Base-by-base conservation (phyloP, 176 grass and related monocot species). In the Coix lacrymajobi region DNA sequence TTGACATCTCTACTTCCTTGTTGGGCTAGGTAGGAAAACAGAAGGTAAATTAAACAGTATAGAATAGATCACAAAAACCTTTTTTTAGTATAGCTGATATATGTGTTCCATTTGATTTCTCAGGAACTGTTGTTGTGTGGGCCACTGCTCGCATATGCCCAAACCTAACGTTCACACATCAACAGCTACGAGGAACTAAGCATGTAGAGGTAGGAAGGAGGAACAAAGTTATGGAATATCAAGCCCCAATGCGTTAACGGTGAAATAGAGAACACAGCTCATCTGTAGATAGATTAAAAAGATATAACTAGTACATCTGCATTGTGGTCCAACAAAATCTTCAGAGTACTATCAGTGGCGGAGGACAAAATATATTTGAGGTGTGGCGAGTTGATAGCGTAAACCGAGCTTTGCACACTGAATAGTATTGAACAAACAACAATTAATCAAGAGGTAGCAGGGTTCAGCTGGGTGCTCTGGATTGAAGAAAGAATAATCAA, bases 251-350 rank as follows among this genome's bases (percentile, higher is more conserved):
- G 12, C 12, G 4, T 71, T 16, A 41, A 16, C 2, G 13, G 24
- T 17, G 8, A 30, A 69, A 45, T 19, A 34, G 29, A 52, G 71
- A 32, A 51, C 4, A 20, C 25, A 20, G 29, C 4, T 74, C 9
- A 5, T 13, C 19, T 52, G 6, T 33, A 19, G 20, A 45, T 26
- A 22, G 15, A 63, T 41, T 29, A 78, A 41, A 43, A 29, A 41
- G 54, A 64, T 78, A 62, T 12, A 62, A 40, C 37, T 43, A 41
- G 58, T 78, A 78, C 57, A 64, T 78, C 40, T 63, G 76, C 76
- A 64, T 78, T 41, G 70, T 70, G 20, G 52, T 75, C 66, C 70
- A 80, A 45, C 25, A 90, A 69, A 25, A 87, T 83, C 79, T 90
- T 71, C 24, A 84, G 33, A 56, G 28, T 78, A 41, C 32, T 75